Evolutionary conservation across 176 grass and related monocot species (phyloP).

Genomic region (Guadua angustifolia): DNA sequence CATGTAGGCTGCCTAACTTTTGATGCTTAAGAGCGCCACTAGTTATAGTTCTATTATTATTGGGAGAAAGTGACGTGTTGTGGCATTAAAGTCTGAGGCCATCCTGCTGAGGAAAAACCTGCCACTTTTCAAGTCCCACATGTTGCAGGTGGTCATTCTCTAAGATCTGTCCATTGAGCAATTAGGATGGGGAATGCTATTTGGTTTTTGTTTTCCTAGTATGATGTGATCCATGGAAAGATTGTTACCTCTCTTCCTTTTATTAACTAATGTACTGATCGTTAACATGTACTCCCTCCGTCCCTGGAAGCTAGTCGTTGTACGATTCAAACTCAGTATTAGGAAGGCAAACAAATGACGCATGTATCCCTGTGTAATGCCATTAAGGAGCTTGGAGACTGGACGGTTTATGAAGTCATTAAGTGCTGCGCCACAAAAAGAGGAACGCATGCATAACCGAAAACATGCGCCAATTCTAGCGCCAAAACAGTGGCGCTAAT

Average conservation of each 20-base stretch:
- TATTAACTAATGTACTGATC: background rate
- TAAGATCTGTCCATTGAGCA: background rate
- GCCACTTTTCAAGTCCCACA: background rate
- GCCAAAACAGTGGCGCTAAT: too few relatives aligned
- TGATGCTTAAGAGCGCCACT: background rate
- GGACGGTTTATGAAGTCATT: too few relatives aligned
- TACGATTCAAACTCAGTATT: too few relatives aligned
- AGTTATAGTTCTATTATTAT: background rate
- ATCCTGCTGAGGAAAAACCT: constrained; percentile 30
- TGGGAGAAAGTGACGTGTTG: constrained; percentile 10
- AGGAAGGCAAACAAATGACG: too few relatives aligned
- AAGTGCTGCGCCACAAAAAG: too few relatives aligned
- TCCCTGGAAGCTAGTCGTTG: too few relatives aligned
- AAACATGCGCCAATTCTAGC: too few relatives aligned
- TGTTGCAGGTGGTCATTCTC: constrained; percentile 11
- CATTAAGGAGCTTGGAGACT: too few relatives aligned
- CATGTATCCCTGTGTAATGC: too few relatives aligned
- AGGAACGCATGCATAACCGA: too few relatives aligned
- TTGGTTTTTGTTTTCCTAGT: constrained; percentile 29
- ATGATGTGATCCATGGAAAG: constrained; percentile 22
- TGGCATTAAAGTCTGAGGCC: background rate
- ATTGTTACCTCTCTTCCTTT: constrained; percentile 7
- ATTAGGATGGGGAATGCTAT: constrained; percentile 20
- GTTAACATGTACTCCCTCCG: background rate
- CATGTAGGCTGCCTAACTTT: constrained; percentile 12